These are phyloP conservation scores for Tephrocybe sp. DNA, from an alignment of 768 basidiomycete genomes.

Conservation along the genomic window DNA sequence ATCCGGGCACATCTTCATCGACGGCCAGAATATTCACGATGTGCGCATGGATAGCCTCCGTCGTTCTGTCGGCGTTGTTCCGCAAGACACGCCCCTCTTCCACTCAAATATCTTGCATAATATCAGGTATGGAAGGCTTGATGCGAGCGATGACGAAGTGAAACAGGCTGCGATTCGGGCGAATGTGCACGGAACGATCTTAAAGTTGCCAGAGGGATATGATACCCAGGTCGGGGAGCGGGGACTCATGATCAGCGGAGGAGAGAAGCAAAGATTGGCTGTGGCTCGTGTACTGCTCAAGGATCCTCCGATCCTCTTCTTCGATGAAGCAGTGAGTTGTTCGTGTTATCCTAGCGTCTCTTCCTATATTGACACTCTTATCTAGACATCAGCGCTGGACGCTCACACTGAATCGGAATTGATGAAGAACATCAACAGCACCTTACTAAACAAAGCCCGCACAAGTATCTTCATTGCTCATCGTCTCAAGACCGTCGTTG, in stretches of 20 bases:
- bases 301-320: constrained; percentile 95
- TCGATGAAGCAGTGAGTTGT: constrained; percentile 92
- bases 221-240: constrained; percentile 92
- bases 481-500: constrained; percentile 83
- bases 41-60: constrained; percentile 75
- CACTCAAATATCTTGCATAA: constrained; percentile 96
- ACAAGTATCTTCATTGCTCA: constrained; percentile 99
- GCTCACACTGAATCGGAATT: constrained; percentile 93
- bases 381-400: constrained; percentile 91
- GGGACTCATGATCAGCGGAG: constrained; percentile 97
- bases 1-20: constrained; percentile 79
- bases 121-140: constrained; percentile 86
- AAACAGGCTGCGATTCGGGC: constrained; percentile 81
- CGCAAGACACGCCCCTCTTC: constrained; percentile 97
- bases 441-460: constrained; percentile 71
- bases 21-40: constrained; percentile 82
- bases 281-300: constrained; percentile 92
- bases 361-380: too few relatives aligned
- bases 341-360: too few relatives aligned
- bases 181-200: constrained; percentile 81
- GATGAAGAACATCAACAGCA: constrained; percentile 89
- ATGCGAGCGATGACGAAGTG: constrained; percentile 90
- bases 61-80: constrained; percentile 84
- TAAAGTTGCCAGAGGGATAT: constrained; percentile 83
- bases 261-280: constrained; percentile 96